Percentiles rank a stretch among this genome's conserved stretches.
Evolutionary conservation across 2,329 filamentous ascomycete species (phyloP).

Genomic region (Colletotrichum magnum): DNA sequence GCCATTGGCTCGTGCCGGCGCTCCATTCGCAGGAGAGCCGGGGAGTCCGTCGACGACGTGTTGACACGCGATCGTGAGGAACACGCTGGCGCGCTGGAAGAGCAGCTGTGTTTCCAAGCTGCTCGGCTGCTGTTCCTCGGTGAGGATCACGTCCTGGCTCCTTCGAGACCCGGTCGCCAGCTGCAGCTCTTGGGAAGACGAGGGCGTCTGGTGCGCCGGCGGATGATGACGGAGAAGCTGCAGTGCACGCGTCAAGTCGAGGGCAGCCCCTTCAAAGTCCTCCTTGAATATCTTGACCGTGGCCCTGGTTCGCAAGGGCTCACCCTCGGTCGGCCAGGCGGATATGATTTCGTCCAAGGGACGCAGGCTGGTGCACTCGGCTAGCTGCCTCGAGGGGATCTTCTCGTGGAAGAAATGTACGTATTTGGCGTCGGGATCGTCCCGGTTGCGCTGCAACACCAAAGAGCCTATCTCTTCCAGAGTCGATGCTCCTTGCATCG

Average conservation of each 20-base stretch:
- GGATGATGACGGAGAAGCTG: conserved; percentile 66
- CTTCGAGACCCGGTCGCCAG: conserved; percentile 46
- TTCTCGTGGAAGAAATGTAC: conserved; percentile 96
- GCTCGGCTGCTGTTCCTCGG: conserved; percentile 72
- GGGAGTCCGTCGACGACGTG: conserved; percentile 71
- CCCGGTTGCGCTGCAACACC: conserved; percentile 78
- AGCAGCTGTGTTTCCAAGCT: conserved; percentile 82
- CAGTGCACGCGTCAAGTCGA: conserved; percentile 79
- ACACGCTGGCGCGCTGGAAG: conserved; percentile 81
- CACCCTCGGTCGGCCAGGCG: conserved; percentile 73
- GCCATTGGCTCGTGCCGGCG: conserved; percentile 18
- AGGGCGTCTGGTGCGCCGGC: conserved; percentile 61
- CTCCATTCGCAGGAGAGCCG: conserved; percentile 21
- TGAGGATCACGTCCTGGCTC: conserved; percentile 52
- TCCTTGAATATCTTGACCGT: conserved; percentile 82
- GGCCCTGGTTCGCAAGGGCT: conserved; percentile 80
- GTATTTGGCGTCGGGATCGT: conserved; percentile 82
- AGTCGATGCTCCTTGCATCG: conserved; percentile 84
- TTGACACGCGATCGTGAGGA: conserved; percentile 79
- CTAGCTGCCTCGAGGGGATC: conserved; percentile 82
- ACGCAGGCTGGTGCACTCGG: conserved; percentile 77
- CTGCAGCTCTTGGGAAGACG: conserved; percentile 65
- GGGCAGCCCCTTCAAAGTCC: conserved; percentile 77
- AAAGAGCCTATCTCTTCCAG: conserved; percentile 82
- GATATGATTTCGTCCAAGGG: conserved; percentile 78